These are phyloP conservation scores for Paramecium tetraurelia DNA, from an alignment of 73 alveolate genomes.

Conservation along the genomic window DNA sequence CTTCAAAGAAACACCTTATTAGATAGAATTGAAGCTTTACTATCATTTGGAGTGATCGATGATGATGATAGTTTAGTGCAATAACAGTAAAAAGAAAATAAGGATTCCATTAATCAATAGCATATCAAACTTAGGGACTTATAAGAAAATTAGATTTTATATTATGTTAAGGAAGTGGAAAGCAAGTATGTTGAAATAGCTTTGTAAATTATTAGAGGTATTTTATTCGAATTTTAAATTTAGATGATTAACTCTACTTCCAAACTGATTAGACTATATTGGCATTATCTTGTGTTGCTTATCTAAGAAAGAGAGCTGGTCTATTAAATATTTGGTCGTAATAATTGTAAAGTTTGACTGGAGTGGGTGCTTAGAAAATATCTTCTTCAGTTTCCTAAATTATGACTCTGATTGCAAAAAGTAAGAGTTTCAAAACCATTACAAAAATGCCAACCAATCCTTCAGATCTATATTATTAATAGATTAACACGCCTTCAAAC, in stretches of 20 bases:
- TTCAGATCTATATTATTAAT: not conserved
- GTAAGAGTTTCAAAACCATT: not conserved
- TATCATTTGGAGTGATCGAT: slow-evolving; percentile 50
- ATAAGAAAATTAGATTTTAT: not conserved
- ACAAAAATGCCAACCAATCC: not conserved
- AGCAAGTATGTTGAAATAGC: slow-evolving; percentile 21
- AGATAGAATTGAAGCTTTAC: slow-evolving; percentile 42
- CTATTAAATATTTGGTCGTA: slow-evolving; percentile 24
- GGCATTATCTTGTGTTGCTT: slow-evolving; percentile 39
- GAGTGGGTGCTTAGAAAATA: not conserved
- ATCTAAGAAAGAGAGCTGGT: slow-evolving; percentile 36
- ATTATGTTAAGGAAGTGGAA: slow-evolving; percentile 33
- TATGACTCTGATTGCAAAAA: slow-evolving; percentile 36
- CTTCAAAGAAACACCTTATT: slow-evolving; percentile 26
- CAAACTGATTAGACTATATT: not conserved
- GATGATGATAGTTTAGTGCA: slow-evolving; percentile 37
- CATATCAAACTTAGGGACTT: slow-evolving; percentile 12
- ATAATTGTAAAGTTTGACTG: not conserved
- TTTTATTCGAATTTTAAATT: not conserved
- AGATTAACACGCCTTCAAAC: not conserved
- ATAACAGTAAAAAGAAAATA: not conserved
- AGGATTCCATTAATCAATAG: not conserved
- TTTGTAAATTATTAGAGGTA: not conserved
- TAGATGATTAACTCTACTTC: not conserved
- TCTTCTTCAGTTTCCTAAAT: slow-evolving; percentile 19